phyloP scores from a whole-genome alignment of 208 protist genomes.

The Trypanosoma conorhini region DNA sequence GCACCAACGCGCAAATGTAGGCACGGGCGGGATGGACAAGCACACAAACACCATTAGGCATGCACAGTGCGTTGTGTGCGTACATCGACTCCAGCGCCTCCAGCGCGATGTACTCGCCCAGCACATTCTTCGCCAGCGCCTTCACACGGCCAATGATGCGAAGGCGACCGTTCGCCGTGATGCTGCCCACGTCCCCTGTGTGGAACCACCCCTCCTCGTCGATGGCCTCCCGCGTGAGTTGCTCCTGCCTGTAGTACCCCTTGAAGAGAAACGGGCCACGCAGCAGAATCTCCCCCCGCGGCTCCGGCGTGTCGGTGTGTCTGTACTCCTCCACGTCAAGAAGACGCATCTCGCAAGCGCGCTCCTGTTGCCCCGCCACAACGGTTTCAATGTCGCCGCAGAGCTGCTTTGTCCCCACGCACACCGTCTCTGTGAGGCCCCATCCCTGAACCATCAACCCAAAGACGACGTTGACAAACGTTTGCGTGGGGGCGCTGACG shows the following conservation, averaged over 20 bases:
- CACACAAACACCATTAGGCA: constrained; percentile 59
- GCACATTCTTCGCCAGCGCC: constrained; percentile 89
- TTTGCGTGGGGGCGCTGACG: constrained; percentile 63
- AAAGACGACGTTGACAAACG: constrained; percentile 86
- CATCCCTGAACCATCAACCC: constrained; percentile 85
- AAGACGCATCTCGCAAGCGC: constrained; percentile 94
- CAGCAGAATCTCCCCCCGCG: constrained; percentile 77
- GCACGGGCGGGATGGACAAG: constrained; percentile 62
- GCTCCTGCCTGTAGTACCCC: constrained; percentile 89
- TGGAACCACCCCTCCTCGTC: constrained; percentile 85
- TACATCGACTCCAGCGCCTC: constrained; percentile 71
- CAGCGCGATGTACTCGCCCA: constrained; percentile 92
- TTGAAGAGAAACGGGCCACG: constrained; percentile 78
- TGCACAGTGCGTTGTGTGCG: constrained; percentile 44
- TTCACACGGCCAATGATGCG: constrained; percentile 89
- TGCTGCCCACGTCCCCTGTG: constrained; percentile 84
- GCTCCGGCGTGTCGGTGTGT: constrained; percentile 71
- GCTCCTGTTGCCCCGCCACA: no score
- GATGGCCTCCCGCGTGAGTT: constrained; percentile 77
- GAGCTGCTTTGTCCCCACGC: constrained; percentile 57
- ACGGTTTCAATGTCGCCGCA: constrained; percentile 57
- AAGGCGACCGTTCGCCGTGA: constrained; percentile 58
- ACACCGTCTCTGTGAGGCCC: constrained; percentile 88
- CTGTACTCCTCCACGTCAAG: constrained; percentile 84
- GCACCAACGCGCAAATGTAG: constrained; percentile 64